Conservation (phyloP, 331 rosid species). For the Phaseolus coccineus region DNA sequence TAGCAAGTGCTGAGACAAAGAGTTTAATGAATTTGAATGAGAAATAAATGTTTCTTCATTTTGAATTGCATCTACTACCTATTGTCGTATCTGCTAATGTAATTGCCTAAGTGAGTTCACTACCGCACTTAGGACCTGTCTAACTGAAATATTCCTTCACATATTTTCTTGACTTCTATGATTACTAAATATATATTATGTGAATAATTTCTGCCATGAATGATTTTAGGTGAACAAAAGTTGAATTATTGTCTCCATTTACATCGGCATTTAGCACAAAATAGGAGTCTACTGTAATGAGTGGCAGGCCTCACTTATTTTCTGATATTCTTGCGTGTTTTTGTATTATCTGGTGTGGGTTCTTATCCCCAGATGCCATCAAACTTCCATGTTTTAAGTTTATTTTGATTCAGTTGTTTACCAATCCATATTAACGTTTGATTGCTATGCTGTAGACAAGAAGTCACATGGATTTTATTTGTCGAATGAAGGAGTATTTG, state of each 20-base stretch:
- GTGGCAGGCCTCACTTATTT: not conserved
- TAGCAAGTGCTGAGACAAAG: not conserved
- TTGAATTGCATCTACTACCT: not conserved
- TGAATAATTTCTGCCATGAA: slow-evolving; percentile 23
- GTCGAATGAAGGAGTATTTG: slow-evolving; percentile 74
- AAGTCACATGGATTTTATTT: slow-evolving; percentile 71
- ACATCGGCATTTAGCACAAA: slow-evolving; percentile 16
- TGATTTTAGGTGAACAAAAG: not conserved
- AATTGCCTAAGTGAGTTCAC: not conserved
- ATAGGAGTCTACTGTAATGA: not conserved
- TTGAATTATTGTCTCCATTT: slow-evolving; percentile 3
- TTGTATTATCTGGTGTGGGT: not conserved
- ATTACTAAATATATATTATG: not conserved
- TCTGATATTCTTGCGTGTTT: slow-evolving; percentile 1
- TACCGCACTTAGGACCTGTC: not conserved
- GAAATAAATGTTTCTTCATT: not conserved
- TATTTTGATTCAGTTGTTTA: slow-evolving; percentile 33
- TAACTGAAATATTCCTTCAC: not conserved
- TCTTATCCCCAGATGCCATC: slow-evolving; percentile 8
- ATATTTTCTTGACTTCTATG: not conserved
- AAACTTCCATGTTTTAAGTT: slow-evolving; percentile 3
- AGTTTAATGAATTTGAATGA: slow-evolving; percentile 1
- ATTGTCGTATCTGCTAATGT: not conserved
- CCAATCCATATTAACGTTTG: not conserved
- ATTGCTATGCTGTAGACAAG: slow-evolving; percentile 61